Evolutionary conservation across 2,329 filamentous ascomycete genomes (phyloP).

Genomic region (Fusarium nygamai): DNA sequence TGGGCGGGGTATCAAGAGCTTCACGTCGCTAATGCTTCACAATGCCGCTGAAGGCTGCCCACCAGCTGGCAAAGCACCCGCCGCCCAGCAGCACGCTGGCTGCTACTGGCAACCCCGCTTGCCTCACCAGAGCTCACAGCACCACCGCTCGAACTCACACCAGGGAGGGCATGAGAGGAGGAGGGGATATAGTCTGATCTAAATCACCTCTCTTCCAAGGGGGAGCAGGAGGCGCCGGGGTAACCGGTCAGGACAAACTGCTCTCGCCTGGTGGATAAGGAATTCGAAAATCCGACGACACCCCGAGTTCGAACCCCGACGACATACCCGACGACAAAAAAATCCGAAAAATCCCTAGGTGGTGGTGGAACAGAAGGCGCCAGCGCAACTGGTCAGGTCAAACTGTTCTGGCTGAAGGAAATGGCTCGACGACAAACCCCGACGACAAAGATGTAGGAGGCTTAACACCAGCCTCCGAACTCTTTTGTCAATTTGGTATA

Average conservation of each 20-base stretch:
- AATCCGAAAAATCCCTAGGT: background rate
- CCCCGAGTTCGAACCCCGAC: constrained; percentile 28
- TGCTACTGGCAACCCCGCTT: background rate
- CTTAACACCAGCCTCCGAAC: constrained; percentile 38
- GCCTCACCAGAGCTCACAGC: background rate
- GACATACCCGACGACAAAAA: background rate
- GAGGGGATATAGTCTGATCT: constrained; percentile 20
- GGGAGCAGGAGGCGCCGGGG: constrained; percentile 40
- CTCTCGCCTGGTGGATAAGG: constrained; percentile 25
- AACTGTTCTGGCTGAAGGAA: constrained; percentile 33
- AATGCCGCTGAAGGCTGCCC: background rate
- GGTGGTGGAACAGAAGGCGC: constrained; percentile 28
- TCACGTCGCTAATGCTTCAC: background rate
- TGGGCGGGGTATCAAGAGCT: constrained; percentile 1
- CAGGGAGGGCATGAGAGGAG: background rate
- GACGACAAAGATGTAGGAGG: constrained; percentile 42
- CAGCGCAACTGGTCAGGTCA: constrained; percentile 43
- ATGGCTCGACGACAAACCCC: constrained; percentile 3
- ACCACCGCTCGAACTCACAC: background rate
- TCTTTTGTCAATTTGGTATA: constrained; percentile 37
- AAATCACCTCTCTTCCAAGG: background rate
- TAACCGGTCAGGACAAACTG: constrained; percentile 45
- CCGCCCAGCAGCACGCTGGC: background rate
- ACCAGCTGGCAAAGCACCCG: background rate
- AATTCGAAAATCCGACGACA: background rate